Evolutionary conservation across 495 filamentous ascomycete species (phyloP).

Genomic region (Trichocladium antarcticum): DNA sequence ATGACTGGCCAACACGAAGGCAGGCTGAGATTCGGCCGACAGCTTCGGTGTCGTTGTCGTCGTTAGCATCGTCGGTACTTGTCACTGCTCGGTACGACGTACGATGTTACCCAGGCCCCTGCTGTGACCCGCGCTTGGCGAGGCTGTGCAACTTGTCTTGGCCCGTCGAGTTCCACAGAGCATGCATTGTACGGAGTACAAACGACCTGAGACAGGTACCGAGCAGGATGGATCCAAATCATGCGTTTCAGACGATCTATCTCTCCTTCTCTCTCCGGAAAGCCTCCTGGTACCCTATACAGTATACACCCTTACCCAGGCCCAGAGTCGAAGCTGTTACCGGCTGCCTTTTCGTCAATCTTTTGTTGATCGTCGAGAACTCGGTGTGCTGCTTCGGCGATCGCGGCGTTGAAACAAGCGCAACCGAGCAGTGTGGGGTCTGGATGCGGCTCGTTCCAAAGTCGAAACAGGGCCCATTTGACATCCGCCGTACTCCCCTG

Average conservation of each 20-base stretch:
- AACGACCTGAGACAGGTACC: no score
- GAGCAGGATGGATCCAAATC: no score
- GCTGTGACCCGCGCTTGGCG: slow-evolving; percentile 2
- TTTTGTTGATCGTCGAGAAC: background rate
- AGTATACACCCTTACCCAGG: background rate
- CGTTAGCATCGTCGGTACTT: background rate
- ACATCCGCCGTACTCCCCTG: background rate
- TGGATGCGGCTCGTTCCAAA: slow-evolving; percentile 6
- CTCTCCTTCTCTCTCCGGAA: background rate
- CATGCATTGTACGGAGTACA: no score
- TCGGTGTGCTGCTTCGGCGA: slow-evolving; percentile 1
- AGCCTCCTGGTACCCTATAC: background rate
- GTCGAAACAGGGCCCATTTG: slow-evolving; percentile 2
- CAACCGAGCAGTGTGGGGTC: background rate
- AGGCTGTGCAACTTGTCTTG: slow-evolving; percentile 3
- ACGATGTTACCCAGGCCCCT: background rate
- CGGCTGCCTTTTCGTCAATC: background rate
- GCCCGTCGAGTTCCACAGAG: background rate
- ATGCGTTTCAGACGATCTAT: no score
- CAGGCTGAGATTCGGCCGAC: no score
- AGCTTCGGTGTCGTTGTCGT: background rate
- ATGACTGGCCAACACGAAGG: background rate
- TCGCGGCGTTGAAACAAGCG: slow-evolving; percentile 11
- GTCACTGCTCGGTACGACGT: no score
- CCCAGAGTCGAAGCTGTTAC: background rate